Percentiles rank a stretch among this genome's conserved stretches.
Evolutionary conservation across 768 basidiomycete genomes (phyloP).

Genomic region (Phlegmacium glaucopus): DNA sequence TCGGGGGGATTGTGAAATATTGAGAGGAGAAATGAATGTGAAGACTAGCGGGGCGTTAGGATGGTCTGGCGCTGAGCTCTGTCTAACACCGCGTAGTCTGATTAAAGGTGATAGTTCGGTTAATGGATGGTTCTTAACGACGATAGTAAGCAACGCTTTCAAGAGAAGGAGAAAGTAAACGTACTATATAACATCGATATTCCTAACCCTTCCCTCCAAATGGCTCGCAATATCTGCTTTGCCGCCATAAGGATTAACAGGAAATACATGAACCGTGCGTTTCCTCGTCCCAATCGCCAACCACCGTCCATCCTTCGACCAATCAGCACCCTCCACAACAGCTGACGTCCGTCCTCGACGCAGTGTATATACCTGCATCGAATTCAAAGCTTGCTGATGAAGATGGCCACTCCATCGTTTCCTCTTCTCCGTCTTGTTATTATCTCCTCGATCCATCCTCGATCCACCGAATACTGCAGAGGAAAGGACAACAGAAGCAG

Average conservation of each 20-base stretch:
- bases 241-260: conserved; percentile 75
- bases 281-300: conserved; percentile 63
- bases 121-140: conserved; percentile 43
- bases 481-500: conserved; percentile 9
- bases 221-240: conserved; percentile 60
- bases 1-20: conserved; percentile 16
- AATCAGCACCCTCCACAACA: conserved; percentile 51
- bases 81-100: conserved; percentile 40
- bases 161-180: conserved; percentile 16
- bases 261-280: conserved; percentile 68
- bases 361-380: conserved; percentile 65
- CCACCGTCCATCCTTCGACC: conserved; percentile 63
- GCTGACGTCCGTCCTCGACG: conserved; percentile 71
- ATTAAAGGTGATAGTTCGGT: conserved; percentile 55
- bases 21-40: conserved; percentile 44
- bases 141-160: not conserved
- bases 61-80: conserved; percentile 18
- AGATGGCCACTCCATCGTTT: conserved; percentile 7
- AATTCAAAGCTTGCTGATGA: conserved; percentile 14
- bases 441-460: not conserved
- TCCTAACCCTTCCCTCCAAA: conserved; percentile 53
- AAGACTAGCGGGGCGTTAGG: conserved; percentile 46
- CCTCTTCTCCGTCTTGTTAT: conserved; percentile 1
- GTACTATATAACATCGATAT: conserved; percentile 39
- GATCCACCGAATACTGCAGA: not conserved